Conservation (phyloP, 2,329 filamentous ascomycete genomes). For the Teratosphaeria destructans region DNA sequence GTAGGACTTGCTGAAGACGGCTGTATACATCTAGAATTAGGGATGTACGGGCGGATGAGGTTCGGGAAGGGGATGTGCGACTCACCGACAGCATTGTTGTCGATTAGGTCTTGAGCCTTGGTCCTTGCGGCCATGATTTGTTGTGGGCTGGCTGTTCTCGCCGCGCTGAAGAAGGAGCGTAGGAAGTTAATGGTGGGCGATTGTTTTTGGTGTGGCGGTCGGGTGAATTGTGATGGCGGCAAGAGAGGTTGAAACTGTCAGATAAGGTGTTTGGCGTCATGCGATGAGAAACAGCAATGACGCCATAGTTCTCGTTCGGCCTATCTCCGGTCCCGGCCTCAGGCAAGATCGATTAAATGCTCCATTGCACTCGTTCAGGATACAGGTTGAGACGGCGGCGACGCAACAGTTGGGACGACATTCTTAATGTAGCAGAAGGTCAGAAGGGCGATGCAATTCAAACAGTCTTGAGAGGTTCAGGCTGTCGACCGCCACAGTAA, state of each 20-base stretch:
- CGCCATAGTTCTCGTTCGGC: background rate
- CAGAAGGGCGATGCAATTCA: too few species aligned
- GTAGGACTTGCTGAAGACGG: slow-evolving; percentile 94
- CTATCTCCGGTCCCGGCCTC: background rate
- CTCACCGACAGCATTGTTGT: slow-evolving; percentile 76
- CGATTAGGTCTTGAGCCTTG: slow-evolving; percentile 77
- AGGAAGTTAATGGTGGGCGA: slow-evolving; percentile 10
- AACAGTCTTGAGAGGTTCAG: too few species aligned
- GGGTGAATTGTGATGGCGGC: background rate
- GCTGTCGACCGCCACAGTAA: too few species aligned
- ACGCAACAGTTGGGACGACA: too few species aligned
- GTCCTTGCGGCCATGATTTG: slow-evolving; percentile 73
- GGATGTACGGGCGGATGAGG: background rate
- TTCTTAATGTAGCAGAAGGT: too few species aligned
- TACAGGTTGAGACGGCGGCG: too few species aligned
- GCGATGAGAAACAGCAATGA: background rate
- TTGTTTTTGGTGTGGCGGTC: background rate
- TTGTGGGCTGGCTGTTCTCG: slow-evolving; percentile 42
- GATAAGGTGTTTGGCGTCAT: background rate
- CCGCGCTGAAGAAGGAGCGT: slow-evolving; percentile 58
- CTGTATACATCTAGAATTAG: slow-evolving; percentile 31
- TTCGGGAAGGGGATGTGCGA: slow-evolving; percentile 8
- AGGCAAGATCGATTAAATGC: too few species aligned
- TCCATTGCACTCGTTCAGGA: too few species aligned
- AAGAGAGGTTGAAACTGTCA: background rate